Percentiles rank a stretch among this genome's conserved stretches.
These are phyloP conservation scores for Waltergamsia citrina DNA, from an alignment of 2,329 filamentous ascomycete genomes.

Conservation along the genomic window DNA sequence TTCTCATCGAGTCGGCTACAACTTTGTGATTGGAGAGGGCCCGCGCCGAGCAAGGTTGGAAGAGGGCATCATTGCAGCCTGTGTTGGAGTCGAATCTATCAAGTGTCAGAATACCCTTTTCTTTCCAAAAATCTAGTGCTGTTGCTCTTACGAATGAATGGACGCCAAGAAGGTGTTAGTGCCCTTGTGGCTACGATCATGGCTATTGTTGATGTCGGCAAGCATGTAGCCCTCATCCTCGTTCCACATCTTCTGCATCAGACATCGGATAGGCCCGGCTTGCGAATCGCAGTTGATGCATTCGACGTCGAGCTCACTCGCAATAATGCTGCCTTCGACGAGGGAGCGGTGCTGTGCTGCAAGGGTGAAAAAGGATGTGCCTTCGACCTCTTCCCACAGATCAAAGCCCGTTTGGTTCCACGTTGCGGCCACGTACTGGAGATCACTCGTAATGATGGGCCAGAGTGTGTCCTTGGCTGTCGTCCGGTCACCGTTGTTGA, in stretches of 20 bases:
- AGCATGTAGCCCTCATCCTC: constrained; percentile 47
- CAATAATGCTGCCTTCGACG: constrained; percentile 57
- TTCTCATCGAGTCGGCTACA: constrained; percentile 65
- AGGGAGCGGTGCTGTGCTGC: constrained; percentile 56
- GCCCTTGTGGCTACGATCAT: constrained; percentile 59
- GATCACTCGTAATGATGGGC: constrained; percentile 68
- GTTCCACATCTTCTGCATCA: constrained; percentile 67
- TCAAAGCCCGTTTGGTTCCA: constrained; percentile 63
- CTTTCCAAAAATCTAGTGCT: too few relatives aligned
- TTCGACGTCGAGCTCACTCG: constrained; percentile 49
- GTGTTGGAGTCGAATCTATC: constrained; percentile 52
- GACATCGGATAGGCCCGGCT: constrained; percentile 64
- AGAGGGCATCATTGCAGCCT: constrained; percentile 59
- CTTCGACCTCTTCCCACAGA: constrained; percentile 74
- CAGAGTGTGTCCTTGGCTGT: constrained; percentile 50
- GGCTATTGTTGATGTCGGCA: constrained; percentile 58
- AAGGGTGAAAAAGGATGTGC: constrained; percentile 72
- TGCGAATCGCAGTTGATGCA: constrained; percentile 53
- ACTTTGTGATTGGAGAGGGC: constrained; percentile 69
- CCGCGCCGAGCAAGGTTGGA: constrained; percentile 65
- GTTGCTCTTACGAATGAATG: constrained; percentile 39
- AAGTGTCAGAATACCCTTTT: too few relatives aligned
- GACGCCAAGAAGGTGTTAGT: constrained; percentile 59
- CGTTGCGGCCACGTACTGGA: constrained; percentile 66
- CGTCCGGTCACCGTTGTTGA: constrained; percentile 53